Conservation (phyloP, 768 basidiomycete genomes). For the Auricularia heimuer region DNA sequence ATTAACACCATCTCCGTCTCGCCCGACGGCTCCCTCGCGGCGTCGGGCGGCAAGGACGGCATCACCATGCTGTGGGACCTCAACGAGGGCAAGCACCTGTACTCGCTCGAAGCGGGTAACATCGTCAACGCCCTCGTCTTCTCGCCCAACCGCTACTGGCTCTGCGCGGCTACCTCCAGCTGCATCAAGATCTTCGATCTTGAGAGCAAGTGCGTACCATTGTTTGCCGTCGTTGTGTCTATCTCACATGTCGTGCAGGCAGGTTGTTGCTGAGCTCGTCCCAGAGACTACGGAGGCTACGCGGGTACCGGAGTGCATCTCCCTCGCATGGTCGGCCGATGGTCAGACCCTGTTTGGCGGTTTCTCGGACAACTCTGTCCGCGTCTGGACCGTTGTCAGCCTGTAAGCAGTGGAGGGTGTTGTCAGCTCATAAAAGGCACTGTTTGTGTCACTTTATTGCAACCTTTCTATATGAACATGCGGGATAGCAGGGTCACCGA, state of each 20-base stretch:
- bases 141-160: constrained; percentile 99
- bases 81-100: constrained; percentile 99
- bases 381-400: constrained; percentile 75
- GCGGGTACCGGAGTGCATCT: constrained; percentile 84
- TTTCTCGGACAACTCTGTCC: constrained; percentile 89
- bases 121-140: constrained; percentile 99
- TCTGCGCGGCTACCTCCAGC: constrained; percentile 94
- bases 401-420: not conserved
- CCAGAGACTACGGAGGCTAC: constrained; percentile 75
- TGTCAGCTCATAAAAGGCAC: not conserved
- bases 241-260: constrained; percentile 25
- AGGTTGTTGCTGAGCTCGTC: constrained; percentile 94
- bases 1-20: constrained; percentile 98
- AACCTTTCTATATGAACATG: not conserved
- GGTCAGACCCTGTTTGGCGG: constrained; percentile 97
- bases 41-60: constrained; percentile 98
- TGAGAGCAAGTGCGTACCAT: constrained; percentile 61
- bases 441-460: not conserved
- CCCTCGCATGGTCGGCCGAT: constrained; percentile 97
- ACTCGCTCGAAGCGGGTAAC: constrained; percentile 97
- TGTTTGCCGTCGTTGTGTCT: too few relatives aligned
- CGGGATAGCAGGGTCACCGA: not conserved
- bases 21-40: constrained; percentile 96
- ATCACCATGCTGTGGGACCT: constrained; percentile 99
- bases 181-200: constrained; percentile 99